A percentile compares a stretch with the other conserved stretches of the same genome.
These are phyloP conservation scores for Alternaria dauci DNA, from an alignment of 2,329 filamentous ascomycete genomes.

Conservation along the genomic window DNA sequence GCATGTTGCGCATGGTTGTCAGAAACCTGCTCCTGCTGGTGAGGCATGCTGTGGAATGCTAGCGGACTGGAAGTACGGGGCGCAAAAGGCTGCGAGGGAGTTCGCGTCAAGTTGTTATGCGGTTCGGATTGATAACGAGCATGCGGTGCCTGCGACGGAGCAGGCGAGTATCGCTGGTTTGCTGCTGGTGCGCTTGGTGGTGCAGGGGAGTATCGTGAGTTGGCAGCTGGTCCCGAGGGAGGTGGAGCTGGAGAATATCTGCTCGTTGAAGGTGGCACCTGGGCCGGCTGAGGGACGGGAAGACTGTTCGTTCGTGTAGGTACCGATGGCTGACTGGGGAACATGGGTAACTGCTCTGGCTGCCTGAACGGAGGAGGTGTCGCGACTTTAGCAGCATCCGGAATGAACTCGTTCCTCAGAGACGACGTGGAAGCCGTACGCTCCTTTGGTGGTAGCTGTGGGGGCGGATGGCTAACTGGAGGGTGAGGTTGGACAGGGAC, in stretches of 20 bases:
- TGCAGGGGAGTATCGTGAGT: conserved; percentile 49
- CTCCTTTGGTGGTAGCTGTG: conserved; percentile 43
- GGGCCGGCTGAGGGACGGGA: conserved; percentile 42
- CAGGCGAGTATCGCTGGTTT: conserved; percentile 53
- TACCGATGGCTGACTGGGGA: conserved; percentile 44
- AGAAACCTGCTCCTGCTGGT: conserved; percentile 35
- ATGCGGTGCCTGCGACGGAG: conserved; percentile 45
- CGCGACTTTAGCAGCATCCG: conserved; percentile 32
- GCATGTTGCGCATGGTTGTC: conserved; percentile 18
- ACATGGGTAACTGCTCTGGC: conserved; percentile 53
- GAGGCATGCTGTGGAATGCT: conserved; percentile 58
- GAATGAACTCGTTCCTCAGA: conserved; percentile 46
- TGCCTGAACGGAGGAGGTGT: conserved; percentile 48
- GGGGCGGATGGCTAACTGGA: conserved; percentile 30
- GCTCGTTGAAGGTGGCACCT: conserved; percentile 30
- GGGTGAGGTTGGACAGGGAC: conserved; percentile 38
- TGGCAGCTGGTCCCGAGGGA: conserved; percentile 40
- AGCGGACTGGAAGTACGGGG: conserved; percentile 72
- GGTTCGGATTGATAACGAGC: conserved; percentile 52
- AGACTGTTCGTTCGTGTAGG: conserved; percentile 43
- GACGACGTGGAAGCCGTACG: conserved; percentile 48
- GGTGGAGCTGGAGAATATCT: conserved; percentile 46
- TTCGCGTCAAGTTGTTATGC: conserved; percentile 37
- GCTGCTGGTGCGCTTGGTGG: conserved; percentile 44
- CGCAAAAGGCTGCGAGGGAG: conserved; percentile 63